phyloP scores from a whole-genome alignment of 2,329 filamentous ascomycete genomes.

The Fusarium continuum region DNA sequence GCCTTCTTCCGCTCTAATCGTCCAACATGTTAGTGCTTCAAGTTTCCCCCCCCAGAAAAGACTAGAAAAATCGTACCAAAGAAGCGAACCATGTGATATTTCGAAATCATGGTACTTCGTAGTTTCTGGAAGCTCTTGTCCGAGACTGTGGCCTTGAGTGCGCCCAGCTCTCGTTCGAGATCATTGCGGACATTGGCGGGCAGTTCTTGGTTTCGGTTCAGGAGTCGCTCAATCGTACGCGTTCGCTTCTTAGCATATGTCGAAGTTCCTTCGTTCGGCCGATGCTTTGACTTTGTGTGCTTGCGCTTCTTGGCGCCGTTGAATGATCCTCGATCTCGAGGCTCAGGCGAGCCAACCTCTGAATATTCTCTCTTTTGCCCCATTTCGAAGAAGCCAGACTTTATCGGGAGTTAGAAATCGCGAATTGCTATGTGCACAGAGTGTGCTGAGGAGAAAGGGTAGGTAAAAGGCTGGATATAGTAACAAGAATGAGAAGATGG shows the following conservation, averaged over 20 bases:
- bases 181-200: conserved; percentile 74
- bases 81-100: conserved; percentile 86
- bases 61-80: conserved; percentile 67
- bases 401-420: neutral
- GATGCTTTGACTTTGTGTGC: conserved; percentile 50
- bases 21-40: conserved; percentile 15
- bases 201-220: conserved; percentile 68
- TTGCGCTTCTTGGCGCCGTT: conserved; percentile 48
- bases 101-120: conserved; percentile 75
- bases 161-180: conserved; percentile 75
- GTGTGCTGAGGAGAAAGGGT: neutral
- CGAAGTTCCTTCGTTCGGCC: conserved; percentile 58
- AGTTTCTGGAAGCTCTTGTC: conserved; percentile 68
- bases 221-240: conserved; percentile 72
- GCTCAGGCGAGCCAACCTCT: conserved; percentile 43
- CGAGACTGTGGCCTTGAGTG: conserved; percentile 71
- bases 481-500: neutral
- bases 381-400: conserved; percentile 31
- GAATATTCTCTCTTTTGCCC: conserved; percentile 46
- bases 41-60: neutral
- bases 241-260: conserved; percentile 76
- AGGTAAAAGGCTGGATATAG: neutral
- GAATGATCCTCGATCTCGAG: conserved; percentile 28
- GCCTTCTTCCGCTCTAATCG: conserved; percentile 77
- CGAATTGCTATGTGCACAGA: neutral